Evolutionary conservation across 768 basidiomycete species (phyloP), one percentile per base, ranked within the genome.

Genomic region (Neoboletus brunneissimus): DNA sequence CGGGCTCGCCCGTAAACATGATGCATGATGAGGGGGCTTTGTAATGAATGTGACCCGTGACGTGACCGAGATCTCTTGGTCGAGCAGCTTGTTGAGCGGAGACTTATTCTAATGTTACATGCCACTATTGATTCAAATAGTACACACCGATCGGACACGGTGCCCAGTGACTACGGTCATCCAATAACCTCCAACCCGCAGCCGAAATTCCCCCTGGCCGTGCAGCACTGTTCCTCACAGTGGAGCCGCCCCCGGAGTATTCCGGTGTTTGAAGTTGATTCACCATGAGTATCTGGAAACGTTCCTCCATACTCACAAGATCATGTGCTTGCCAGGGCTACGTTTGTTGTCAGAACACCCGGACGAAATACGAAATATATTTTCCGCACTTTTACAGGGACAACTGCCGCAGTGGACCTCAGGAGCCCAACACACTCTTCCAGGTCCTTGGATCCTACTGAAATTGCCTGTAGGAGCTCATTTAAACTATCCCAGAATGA

Each of bases 101-200:
- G n/a, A n/a, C n/a, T n/a, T n/a, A n/a, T n/a, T 16, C 27, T 22
- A 16, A 22, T 38, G 10, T 12, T 56, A 65, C 53, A 43, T 49
- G 31, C 25, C 42, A 58, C 34, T 50, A 51, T 23, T 15, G 45
- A 27, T 43, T 56, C 32, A 15, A 31, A 54, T 47, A 61, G 56
- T 75, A 80, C 48, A 88, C 76, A 10, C 89, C 89, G 44, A 91
- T 85, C 6, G 89, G 88, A 64, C 82, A 85, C 3, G 84, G 77
- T 58, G 73, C 77, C 89, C 89, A 90, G 37, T 70, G 68, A 16
- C 72, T 72, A 18, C 60, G 70, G 22, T 67, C 67, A 29, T 76
- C 72, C 13, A 85, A 71, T 41, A 76, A 53, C 48, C 74, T 75
- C 88, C 89, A 91, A 22, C 87, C 89, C 34, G 27, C 8, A 48